Conservation (phyloP, 768 basidiomycete species). For the Boletus vermiculosoides region DNA sequence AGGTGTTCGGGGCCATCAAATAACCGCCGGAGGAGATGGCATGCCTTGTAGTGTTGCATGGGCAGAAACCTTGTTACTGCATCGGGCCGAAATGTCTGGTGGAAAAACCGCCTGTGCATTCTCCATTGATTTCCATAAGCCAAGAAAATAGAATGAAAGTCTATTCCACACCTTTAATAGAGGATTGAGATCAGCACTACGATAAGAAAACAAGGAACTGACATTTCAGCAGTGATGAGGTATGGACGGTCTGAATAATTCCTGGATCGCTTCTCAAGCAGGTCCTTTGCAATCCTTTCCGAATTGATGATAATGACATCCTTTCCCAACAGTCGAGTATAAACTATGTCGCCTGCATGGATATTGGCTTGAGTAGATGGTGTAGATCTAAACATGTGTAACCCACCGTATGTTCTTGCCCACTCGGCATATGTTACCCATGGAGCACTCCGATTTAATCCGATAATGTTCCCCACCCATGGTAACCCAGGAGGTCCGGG, state of each 20-base stretch:
- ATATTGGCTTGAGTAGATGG: background rate
- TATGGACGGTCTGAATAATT: constrained; percentile 12
- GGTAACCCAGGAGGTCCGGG: too few relatives aligned
- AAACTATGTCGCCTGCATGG: background rate
- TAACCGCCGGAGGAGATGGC: constrained; percentile 2
- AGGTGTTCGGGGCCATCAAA: background rate
- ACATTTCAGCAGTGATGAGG: background rate
- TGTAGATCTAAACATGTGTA: background rate
- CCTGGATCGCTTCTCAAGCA: constrained; percentile 4
- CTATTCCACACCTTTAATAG: background rate
- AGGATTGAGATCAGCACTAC: background rate
- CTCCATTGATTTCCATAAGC: constrained; percentile 12
- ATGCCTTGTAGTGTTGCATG: background rate
- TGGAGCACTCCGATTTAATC: background rate
- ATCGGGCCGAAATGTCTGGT: constrained; percentile 4
- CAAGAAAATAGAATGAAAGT: background rate
- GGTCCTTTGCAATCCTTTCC: constrained; percentile 3
- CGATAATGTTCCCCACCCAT: background rate
- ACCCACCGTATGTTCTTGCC: constrained; percentile 8
- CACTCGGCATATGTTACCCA: constrained; percentile 12
- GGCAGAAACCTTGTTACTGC: background rate
- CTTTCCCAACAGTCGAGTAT: background rate
- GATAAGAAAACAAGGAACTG: background rate
- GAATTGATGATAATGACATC: constrained; percentile 14
- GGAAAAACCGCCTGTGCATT: constrained; percentile 12